Percentiles rank a stretch among this genome's conserved stretches.
Conservation (phyloP, 2,329 filamentous ascomycete species). For the Teratosphaeria viscida region DNA sequence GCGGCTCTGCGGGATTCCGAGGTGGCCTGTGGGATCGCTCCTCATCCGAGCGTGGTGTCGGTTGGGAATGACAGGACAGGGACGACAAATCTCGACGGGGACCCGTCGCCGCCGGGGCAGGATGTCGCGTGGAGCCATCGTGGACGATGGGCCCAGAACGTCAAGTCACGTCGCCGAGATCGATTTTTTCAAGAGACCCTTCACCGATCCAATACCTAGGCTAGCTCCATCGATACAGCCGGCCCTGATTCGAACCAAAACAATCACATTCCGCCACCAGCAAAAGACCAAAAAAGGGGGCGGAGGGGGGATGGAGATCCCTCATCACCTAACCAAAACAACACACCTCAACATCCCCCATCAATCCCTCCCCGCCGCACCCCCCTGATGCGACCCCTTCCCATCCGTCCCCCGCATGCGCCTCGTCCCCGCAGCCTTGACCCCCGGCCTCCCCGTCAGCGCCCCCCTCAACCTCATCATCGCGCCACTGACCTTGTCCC, state of each 20-base stretch:
- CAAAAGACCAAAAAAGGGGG: not conserved
- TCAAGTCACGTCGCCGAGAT: too few relatives aligned
- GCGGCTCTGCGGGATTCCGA: not conserved
- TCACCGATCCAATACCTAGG: too few relatives aligned
- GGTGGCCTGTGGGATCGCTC: not conserved
- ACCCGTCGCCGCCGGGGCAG: conserved; percentile 9
- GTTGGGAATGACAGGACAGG: not conserved
- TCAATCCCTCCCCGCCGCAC: not conserved
- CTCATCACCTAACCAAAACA: not conserved
- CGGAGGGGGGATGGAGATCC: not conserved
- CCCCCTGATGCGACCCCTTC: conserved; percentile 11
- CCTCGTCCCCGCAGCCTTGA: conserved; percentile 46
- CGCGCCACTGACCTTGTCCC: conserved; percentile 69
- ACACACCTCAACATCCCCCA: not conserved
- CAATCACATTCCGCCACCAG: not conserved
- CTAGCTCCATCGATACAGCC: not conserved
- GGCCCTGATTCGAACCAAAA: not conserved
- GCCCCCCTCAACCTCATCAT: conserved; percentile 63
- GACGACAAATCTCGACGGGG: not conserved
- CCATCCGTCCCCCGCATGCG: conserved; percentile 28
- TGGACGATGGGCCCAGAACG: too few relatives aligned
- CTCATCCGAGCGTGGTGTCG: not conserved
- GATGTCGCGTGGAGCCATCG: conserved; percentile 2
- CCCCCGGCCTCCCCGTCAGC: conserved; percentile 56
- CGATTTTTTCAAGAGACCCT: too few relatives aligned